These are phyloP conservation scores for Gossypium turneri DNA, from an alignment of 345 rosid species.

Conservation along the genomic window DNA sequence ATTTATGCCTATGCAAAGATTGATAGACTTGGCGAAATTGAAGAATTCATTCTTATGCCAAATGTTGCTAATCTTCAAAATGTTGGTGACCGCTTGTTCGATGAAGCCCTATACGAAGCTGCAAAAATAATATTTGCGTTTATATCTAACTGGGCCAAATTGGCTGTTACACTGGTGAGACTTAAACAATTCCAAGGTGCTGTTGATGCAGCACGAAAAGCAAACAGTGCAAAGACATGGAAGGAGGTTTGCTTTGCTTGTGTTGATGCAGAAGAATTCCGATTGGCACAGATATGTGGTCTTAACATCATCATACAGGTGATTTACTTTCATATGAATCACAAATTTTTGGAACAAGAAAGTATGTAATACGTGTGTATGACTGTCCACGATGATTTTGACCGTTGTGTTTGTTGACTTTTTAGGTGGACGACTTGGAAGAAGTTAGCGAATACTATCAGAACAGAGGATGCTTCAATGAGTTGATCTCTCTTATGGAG, in stretches of 20 bases:
- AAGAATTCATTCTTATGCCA: conserved; percentile 96
- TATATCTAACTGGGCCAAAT: conserved; percentile 97
- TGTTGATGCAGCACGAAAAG: conserved; percentile 98
- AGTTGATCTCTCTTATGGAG: conserved; percentile 95
- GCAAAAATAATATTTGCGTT: conserved; percentile 91
- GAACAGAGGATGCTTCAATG: conserved; percentile 96
- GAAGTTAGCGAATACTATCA: conserved; percentile 97
- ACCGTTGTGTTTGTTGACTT: neutral
- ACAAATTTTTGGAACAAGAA: neutral
- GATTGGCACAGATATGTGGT: conserved; percentile 94
- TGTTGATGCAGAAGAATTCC: conserved; percentile 97
- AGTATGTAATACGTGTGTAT: neutral
- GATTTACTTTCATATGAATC: conserved; percentile 12
- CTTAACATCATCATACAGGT: conserved; percentile 95
- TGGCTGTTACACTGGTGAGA: conserved; percentile 91
- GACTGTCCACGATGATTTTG: neutral
- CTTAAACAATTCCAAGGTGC: conserved; percentile 96
- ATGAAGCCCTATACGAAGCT: conserved; percentile 84
- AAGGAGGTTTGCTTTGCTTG: conserved; percentile 99
- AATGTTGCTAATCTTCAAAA: conserved; percentile 92
- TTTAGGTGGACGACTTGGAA: conserved; percentile 94
- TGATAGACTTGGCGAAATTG: conserved; percentile 78
- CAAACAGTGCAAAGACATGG: conserved; percentile 99
- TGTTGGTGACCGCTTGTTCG: conserved; percentile 93
- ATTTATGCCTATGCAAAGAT: conserved; percentile 98